phyloP scores from a whole-genome alignment of 73 alveolate species.

The Urostyla sp. region DNA sequence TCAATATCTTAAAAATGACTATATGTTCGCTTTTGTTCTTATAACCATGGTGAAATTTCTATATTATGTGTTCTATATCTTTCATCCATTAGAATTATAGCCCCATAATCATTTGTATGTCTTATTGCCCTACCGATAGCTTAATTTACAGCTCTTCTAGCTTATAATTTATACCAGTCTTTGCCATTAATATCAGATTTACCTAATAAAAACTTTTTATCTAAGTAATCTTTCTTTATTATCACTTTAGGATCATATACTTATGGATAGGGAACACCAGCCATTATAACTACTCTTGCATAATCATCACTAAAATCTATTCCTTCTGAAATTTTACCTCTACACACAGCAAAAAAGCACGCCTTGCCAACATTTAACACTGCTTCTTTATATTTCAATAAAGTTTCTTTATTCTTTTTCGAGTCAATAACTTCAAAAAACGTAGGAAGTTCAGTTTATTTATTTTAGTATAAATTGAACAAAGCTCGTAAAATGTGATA shows the following conservation, averaged over 20 bases:
- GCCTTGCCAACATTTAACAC: constrained; percentile 48
- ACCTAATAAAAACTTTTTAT: constrained; percentile 55
- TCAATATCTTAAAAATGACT: constrained; percentile 17
- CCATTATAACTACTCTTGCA: constrained; percentile 77
- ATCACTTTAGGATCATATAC: constrained; percentile 72
- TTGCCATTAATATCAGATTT: constrained; percentile 65
- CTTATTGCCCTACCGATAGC: constrained; percentile 88
- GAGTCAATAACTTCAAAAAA: too few species aligned
- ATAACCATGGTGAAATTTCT: constrained; percentile 71
- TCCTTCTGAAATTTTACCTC: constrained; percentile 86
- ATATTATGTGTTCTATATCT: constrained; percentile 64
- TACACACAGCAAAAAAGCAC: constrained; percentile 72
- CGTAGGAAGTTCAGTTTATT: too few species aligned
- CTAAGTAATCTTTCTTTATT: constrained; percentile 79
- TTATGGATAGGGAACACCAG: constrained; percentile 90
- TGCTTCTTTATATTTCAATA: constrained; percentile 11
- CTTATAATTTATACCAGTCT: constrained; percentile 79
- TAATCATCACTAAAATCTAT: constrained; percentile 84
- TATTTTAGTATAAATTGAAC: too few species aligned
- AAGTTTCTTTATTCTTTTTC: neutral
- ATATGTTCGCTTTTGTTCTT: constrained; percentile 10
- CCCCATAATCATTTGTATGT: constrained; percentile 87
- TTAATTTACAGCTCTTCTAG: constrained; percentile 83
- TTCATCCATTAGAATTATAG: constrained; percentile 81
- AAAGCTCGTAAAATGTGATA: too few species aligned